phyloP scores from a whole-genome alignment of 306 rosid species.

The Senna tora region DNA sequence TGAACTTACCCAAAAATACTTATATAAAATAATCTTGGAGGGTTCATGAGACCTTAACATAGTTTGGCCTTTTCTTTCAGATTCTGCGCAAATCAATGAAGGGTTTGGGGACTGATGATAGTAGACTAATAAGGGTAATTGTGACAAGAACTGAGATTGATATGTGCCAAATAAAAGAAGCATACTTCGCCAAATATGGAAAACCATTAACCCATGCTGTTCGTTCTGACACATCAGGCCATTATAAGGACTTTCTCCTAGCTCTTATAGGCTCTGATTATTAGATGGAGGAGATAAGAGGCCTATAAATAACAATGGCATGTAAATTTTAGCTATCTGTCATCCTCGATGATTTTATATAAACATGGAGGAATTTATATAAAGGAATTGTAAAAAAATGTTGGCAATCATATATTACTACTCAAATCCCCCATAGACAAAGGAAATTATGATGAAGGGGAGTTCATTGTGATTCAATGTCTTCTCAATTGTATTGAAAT shows the following conservation, averaged over 20 bases:
- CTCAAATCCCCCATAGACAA: too few species aligned
- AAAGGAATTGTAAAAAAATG: too few species aligned
- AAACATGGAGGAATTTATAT: too few species aligned
- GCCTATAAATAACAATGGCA: background rate
- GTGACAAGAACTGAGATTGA: constrained; percentile 81
- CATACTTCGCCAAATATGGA: constrained; percentile 53
- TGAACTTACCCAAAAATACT: too few species aligned
- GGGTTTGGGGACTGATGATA: constrained; percentile 80
- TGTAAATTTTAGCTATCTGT: background rate
- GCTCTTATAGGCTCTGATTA: constrained; percentile 59
- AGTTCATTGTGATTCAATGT: too few species aligned
- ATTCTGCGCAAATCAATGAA: constrained; percentile 67
- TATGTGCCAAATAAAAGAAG: constrained; percentile 66
- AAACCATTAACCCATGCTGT: constrained; percentile 66
- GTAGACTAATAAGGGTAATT: constrained; percentile 54
- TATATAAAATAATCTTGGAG: too few species aligned
- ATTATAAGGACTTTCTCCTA: constrained; percentile 67
- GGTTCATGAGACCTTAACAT: too few species aligned
- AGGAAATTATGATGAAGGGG: too few species aligned
- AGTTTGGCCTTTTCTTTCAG: constrained; percentile 35
- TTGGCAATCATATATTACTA: too few species aligned
- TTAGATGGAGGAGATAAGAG: constrained; percentile 21
- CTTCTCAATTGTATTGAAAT: too few species aligned
- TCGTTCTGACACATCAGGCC: constrained; percentile 78
- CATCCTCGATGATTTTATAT: too few species aligned